These are phyloP conservation scores for Ceratocystis lukuohia DNA, from an alignment of 2,329 filamentous ascomycete species.

Conservation along the genomic window DNA sequence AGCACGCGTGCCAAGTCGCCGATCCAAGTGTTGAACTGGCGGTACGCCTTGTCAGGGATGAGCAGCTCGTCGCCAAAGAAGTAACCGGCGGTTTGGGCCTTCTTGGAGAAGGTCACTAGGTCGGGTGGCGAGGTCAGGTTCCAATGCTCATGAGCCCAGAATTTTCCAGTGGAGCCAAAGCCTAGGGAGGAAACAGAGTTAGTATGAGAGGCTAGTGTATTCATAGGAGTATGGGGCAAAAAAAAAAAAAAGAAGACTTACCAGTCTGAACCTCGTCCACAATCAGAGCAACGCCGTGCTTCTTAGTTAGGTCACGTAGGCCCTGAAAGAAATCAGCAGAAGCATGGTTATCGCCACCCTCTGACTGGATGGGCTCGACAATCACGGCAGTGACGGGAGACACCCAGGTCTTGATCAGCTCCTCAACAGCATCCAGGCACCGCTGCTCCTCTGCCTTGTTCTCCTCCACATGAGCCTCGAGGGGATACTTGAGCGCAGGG, in stretches of 20 bases:
- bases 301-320: constrained; percentile 64
- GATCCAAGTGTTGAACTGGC: constrained; percentile 98
- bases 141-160: constrained; percentile 98
- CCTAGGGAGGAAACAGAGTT: constrained; percentile 26
- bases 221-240: background rate
- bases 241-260: constrained; percentile 7
- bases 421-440: constrained; percentile 70
- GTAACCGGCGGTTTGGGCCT: constrained; percentile 86
- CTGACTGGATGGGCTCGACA: constrained; percentile 83
- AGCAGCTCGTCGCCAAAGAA: constrained; percentile 73
- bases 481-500: constrained; percentile 72
- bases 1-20: constrained; percentile 76
- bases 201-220: background rate
- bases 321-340: constrained; percentile 76
- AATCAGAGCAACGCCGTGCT: constrained; percentile 69
- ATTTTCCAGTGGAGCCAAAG: constrained; percentile 81
- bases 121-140: constrained; percentile 64
- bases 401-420: constrained; percentile 66
- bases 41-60: constrained; percentile 82
- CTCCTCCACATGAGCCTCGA: constrained; percentile 64
- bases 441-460: constrained; percentile 72
- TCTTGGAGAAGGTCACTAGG: constrained; percentile 93
- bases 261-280: constrained; percentile 88
- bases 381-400: constrained; percentile 68
- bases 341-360: constrained; percentile 90